Evolutionary conservation across 2,329 filamentous ascomycete genomes (phyloP).

Genomic region (Sporothrix inflata): DNA sequence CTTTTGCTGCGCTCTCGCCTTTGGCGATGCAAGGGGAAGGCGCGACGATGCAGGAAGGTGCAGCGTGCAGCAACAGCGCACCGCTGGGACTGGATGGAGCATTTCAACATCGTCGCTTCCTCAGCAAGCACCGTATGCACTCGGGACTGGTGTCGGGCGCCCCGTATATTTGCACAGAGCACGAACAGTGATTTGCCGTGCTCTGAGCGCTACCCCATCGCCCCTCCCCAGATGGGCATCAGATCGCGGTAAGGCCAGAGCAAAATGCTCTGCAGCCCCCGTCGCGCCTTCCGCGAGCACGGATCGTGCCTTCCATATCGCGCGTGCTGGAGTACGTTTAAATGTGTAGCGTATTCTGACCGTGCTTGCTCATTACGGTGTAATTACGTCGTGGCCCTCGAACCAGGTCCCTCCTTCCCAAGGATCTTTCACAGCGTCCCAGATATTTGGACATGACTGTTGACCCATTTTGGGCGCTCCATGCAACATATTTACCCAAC

Average conservation of each 20-base stretch:
- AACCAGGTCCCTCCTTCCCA: background rate
- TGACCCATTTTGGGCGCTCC: background rate
- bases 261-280: background rate
- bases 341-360: background rate
- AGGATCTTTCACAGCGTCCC: background rate
- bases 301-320: constrained; percentile 8
- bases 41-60: constrained; percentile 3
- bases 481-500: background rate
- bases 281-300: background rate
- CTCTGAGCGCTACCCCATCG: background rate
- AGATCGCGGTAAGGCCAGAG: background rate
- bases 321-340: background rate
- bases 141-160: background rate
- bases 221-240: background rate
- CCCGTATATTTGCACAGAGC: background rate
- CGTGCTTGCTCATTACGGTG: background rate
- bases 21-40: constrained; percentile 18
- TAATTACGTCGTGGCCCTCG: background rate
- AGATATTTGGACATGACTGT: background rate
- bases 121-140: background rate
- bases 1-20: background rate
- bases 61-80: background rate
- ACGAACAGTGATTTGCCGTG: constrained; percentile 20
- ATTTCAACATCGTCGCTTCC: constrained; percentile 13
- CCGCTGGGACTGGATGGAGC: background rate